These are phyloP conservation scores for Hortiboletus campestris DNA, from an alignment of 768 basidiomycete genomes.

Conservation along the genomic window DNA sequence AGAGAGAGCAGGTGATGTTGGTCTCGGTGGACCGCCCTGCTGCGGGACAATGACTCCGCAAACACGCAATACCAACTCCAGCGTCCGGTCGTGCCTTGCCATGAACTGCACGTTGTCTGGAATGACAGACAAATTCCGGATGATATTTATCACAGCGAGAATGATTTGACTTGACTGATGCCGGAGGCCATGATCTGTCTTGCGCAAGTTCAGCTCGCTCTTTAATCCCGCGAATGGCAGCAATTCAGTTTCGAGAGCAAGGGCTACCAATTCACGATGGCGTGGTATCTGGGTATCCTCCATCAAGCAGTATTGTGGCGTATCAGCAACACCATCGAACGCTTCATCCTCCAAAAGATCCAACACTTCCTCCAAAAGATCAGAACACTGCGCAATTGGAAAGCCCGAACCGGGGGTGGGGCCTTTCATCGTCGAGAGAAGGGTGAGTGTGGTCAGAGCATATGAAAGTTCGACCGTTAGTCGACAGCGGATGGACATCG, in stretches of 20 bases:
- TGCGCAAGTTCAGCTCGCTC: conserved; percentile 45
- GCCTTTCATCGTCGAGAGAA: conserved; percentile 77
- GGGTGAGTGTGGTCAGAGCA: conserved; percentile 80
- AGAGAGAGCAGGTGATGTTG: conserved; percentile 60
- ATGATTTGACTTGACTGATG: conserved; percentile 66
- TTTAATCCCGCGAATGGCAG: conserved; percentile 60
- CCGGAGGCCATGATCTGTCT: conserved; percentile 50
- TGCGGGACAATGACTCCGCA: conserved; percentile 46
- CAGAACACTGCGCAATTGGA: conserved; percentile 70
- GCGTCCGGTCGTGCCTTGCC: conserved; percentile 58
- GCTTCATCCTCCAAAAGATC: conserved; percentile 84
- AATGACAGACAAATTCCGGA: conserved; percentile 82
- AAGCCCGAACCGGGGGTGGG: conserved; percentile 59
- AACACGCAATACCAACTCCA: conserved; percentile 69
- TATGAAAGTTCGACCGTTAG: conserved; percentile 84
- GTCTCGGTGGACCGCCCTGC: conserved; percentile 34
- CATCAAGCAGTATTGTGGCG: conserved; percentile 24
- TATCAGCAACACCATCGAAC: conserved; percentile 51
- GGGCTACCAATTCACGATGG: conserved; percentile 60
- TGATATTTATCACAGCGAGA: conserved; percentile 69
- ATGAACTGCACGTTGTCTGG: conserved; percentile 69
- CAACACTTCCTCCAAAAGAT: conserved; percentile 82
- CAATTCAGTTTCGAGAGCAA: conserved; percentile 55
- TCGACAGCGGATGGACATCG: conserved; percentile 89
- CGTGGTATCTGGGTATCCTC: conserved; percentile 48